Evolutionary conservation across 805 yeast genomes (phyloP), one percentile per base, ranked within the genome.

Genomic region (Lachancea waltii): DNA sequence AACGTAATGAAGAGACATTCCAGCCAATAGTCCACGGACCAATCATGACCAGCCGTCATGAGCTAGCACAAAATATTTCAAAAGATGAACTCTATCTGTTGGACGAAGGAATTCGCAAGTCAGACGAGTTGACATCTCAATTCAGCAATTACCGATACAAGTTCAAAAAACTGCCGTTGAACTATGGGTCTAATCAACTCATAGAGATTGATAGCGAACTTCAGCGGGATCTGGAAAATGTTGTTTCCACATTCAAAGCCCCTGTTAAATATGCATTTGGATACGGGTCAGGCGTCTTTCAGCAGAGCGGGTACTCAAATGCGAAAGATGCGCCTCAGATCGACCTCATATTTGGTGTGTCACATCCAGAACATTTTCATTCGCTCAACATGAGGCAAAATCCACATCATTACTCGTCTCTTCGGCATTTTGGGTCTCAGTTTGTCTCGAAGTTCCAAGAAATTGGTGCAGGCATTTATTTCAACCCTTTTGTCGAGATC

Each of bases 211-310:
- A 70, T 34, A 54, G 62, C 11, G 64, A 65, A 14, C 49, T 69
- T 45, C 67, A 73, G 25, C 58, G 56, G 7, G 66, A 70, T 7
- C 62, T 85, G 20, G 56, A 68, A 13, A 56, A 67, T 2, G 69
- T 82, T 2, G 50, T 81, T 26, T 60, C 73, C 60, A 64, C 68
- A 32, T 85, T 85, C 59, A 65, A 75, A 29, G 81, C 90, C 1
- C 89, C 92, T 1, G 73, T 86, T 10, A 66, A 77, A 38, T 83
- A 75, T 50, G 80, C 95, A 1, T 84, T 90, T 62, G 98, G 97
- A 0, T 90, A 90, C 60, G 98, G 98, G 2, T 83, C 95, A 6
- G 95, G 95, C 4, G 95, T 92, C 1, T 84, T 92, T 51, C 70
- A 76, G 25, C 98, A 90, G 58, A 80, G 78, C 4, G 61, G 65